Base-by-base conservation (phyloP, 768 basidiomycete genomes). In the Leccinum rimulosum region DNA sequence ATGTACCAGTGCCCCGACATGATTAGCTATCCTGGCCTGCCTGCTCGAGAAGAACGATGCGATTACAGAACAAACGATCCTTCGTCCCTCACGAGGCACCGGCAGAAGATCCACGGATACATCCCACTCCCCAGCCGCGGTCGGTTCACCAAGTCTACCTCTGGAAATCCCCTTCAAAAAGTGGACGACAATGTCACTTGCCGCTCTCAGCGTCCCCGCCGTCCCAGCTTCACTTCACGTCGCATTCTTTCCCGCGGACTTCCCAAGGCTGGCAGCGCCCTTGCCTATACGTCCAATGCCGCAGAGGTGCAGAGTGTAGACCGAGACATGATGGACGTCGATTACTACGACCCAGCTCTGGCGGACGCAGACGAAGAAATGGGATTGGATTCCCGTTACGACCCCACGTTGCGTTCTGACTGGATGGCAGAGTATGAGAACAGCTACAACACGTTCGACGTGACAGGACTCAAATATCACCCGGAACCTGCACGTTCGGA, bases 61-160 rank as follows among this genome's bases (percentile, higher is more conserved):
- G 47, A 59, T 12, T 74, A 62, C 52, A 60, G 43, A 35, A 73
- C 72, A 2, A 19, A 58, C 4, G 69, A 72, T 45, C 68, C 73
- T 11, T 69, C 70, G 0, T 58, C 67, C 33, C 49, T 74, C 7
- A 60, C 70, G 6, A 70, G 56, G 49, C 69, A 74, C 52, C 62
- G 73, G 7, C 64, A 67, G 48, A 54, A 49, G 14, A 19, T 22
- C 17, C 73, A 74, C 17, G 65, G 57, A 1, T 60, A 72, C 38
- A 19, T 63, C 14, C 67, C 72, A 8, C 55, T 51, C 2, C 47
- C 48, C 6, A 50, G 45, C 47, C 68, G 60, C 17, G 4, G 38
- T 30, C 56, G 57, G 6, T n/a, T 0, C 17, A 1, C 19, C 10
- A 50, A 12, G 1, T 19, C 5, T 31, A 15, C 3, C 35, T 4